Evolutionary conservation across 1,284 basidiomycete species (phyloP).

Genomic region (Lentinula novae-zelandiae): DNA sequence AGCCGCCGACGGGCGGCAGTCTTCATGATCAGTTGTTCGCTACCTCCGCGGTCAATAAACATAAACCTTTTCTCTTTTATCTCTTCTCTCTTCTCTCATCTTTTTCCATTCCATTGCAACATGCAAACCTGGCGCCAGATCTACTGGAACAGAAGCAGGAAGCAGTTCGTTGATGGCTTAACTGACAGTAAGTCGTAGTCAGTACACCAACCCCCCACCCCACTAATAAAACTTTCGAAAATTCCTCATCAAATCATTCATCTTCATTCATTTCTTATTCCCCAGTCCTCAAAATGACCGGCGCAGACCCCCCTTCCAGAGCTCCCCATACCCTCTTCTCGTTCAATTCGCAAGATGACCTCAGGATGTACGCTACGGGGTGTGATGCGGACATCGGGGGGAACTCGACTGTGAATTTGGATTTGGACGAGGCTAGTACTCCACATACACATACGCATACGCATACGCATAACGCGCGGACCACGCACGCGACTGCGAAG

Average conservation of each 20-base stretch:
- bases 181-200: conserved; percentile 9
- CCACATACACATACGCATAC: no score
- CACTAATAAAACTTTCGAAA: no score
- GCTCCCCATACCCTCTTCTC: conserved; percentile 59
- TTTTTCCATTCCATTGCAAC: neutral
- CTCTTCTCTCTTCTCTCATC: no score
- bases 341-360: conserved; percentile 55
- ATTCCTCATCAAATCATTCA: no score
- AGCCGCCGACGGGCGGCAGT: no score
- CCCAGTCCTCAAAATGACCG: conserved; percentile 70
- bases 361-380: conserved; percentile 67
- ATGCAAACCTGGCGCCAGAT: conserved; percentile 28
- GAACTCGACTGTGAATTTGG: conserved; percentile 68
- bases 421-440: conserved; percentile 48
- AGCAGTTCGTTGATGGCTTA: conserved; percentile 19
- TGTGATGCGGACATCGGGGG: conserved; percentile 87
- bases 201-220: no score
- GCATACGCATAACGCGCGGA: conserved; percentile 29
- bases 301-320: conserved; percentile 55
- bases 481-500: conserved; percentile 47
- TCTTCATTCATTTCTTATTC: neutral
- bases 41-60: no score
- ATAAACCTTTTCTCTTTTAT: no score
- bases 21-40: no score
- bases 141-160: conserved; percentile 23